Percentiles rank a stretch among this genome's conserved stretches.
Conservation (phyloP, 305 asterid genomes). For the Andrographis paniculata region DNA sequence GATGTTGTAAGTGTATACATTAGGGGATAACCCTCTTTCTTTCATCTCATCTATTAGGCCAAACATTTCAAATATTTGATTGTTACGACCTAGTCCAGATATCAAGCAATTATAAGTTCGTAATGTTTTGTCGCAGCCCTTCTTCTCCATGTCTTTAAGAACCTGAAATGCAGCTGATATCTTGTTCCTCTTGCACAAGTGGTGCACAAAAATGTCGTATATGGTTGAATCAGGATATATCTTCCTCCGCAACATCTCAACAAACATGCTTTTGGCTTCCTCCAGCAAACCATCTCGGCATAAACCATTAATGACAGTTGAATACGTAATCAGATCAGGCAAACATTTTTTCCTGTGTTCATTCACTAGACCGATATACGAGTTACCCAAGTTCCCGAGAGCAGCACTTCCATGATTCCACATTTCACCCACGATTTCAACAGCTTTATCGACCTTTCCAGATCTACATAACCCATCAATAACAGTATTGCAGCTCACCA, state of each 20-base stretch:
- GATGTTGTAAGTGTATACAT: conserved; percentile 56
- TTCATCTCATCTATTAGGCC: conserved; percentile 84
- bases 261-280: conserved; percentile 67
- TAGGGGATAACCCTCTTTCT: conserved; percentile 69
- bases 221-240: conserved; percentile 62
- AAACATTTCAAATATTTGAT: conserved; percentile 75
- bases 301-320: conserved; percentile 62
- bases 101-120: conserved; percentile 70
- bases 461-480: conserved; percentile 71
- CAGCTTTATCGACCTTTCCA: conserved; percentile 78
- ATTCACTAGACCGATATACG: conserved; percentile 67
- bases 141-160: conserved; percentile 86
- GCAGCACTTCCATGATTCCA: conserved; percentile 94
- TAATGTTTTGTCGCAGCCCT: conserved; percentile 67
- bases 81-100: conserved; percentile 49
- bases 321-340: conserved; percentile 83
- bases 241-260: conserved; percentile 71
- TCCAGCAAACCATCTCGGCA: conserved; percentile 71
- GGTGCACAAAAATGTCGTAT: conserved; percentile 51
- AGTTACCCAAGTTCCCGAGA: conserved; percentile 77
- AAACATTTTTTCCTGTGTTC: conserved; percentile 50
- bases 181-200: conserved; percentile 69
- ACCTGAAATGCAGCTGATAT: conserved; percentile 88
- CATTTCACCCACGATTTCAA: conserved; percentile 68
- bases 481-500: conserved; percentile 82